A percentile compares a stretch with the other conserved stretches of the same genome.
Evolutionary conservation across 805 yeast species (phyloP).

Genomic region (Phaffomyces antillensis): DNA sequence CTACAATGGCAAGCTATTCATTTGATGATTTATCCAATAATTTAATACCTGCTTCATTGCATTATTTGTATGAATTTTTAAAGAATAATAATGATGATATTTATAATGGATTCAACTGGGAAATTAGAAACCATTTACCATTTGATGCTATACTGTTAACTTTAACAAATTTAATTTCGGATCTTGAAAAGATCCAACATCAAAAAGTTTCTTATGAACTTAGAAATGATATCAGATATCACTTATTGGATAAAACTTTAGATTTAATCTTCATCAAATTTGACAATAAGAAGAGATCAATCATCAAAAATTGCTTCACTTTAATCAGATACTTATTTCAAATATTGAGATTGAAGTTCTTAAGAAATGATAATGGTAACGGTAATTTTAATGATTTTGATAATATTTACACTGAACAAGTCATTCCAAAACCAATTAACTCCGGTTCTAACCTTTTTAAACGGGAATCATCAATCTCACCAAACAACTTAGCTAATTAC

Average conservation of each 20-base stretch:
- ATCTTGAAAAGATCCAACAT: conserved; percentile 31
- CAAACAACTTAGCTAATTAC: not conserved
- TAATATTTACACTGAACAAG: conserved; percentile 19
- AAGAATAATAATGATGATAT: conserved; percentile 40
- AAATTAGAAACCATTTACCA: conserved; percentile 52
- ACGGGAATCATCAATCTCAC: conserved; percentile 5
- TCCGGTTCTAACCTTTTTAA: conserved; percentile 12
- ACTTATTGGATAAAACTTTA: conserved; percentile 24
- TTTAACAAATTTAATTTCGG: conserved; percentile 45
- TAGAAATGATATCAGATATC: conserved; percentile 28
- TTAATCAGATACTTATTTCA: conserved; percentile 27
- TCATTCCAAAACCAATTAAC: conserved; percentile 22
- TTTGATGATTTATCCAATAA: conserved; percentile 47
- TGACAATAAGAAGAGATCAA: conserved; percentile 27
- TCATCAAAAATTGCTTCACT: conserved; percentile 27
- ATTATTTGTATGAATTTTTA: conserved; percentile 48
- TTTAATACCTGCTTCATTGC: conserved; percentile 49
- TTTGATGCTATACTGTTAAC: conserved; percentile 49
- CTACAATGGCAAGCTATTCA: conserved; percentile 26
- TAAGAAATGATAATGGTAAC: conserved; percentile 17
- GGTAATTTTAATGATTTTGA: conserved; percentile 18
- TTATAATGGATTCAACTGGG: conserved; percentile 54
- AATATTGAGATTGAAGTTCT: conserved; percentile 23
- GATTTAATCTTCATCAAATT: conserved; percentile 27
- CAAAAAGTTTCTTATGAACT: conserved; percentile 22